These are phyloP conservation scores for Alternaria sp. DNA, from an alignment of 2,329 filamentous ascomycete species.

Conservation along the genomic window DNA sequence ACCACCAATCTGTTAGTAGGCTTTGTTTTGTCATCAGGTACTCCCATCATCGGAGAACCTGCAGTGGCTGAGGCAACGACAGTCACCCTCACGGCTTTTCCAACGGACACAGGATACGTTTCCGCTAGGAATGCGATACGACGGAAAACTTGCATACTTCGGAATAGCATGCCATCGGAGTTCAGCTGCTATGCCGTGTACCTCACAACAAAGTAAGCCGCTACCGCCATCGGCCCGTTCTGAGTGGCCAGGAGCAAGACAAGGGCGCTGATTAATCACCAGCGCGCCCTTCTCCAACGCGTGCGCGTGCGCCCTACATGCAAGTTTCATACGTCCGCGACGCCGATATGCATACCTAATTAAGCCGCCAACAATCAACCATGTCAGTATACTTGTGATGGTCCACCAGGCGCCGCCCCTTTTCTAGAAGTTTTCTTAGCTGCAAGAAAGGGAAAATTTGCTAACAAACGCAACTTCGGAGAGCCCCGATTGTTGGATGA, in stretches of 20 bases:
- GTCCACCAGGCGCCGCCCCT: background rate
- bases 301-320: conserved; percentile 19
- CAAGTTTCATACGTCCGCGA: background rate
- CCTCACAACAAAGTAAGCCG: conserved; percentile 6
- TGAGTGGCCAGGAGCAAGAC: conserved; percentile 20
- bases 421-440: background rate
- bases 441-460: conserved; percentile 10
- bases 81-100: background rate
- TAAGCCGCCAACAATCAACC: background rate
- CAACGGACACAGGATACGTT: background rate
- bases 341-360: conserved; percentile 6
- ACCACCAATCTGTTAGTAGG: background rate
- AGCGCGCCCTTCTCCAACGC: conserved; percentile 23
- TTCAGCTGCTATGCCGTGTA: background rate
- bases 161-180: background rate
- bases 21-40: background rate
- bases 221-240: conserved; percentile 13
- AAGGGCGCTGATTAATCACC: conserved; percentile 17
- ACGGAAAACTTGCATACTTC: background rate
- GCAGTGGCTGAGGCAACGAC: background rate
- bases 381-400: background rate
- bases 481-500: conserved; percentile 15
- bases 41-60: background rate
- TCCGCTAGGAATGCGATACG: background rate
- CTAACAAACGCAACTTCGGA: conserved; percentile 16